Percentiles rank a stretch among this genome's conserved stretches.
Conservation (phyloP, 805 yeast species). For the Yarrowia divulgata region DNA sequence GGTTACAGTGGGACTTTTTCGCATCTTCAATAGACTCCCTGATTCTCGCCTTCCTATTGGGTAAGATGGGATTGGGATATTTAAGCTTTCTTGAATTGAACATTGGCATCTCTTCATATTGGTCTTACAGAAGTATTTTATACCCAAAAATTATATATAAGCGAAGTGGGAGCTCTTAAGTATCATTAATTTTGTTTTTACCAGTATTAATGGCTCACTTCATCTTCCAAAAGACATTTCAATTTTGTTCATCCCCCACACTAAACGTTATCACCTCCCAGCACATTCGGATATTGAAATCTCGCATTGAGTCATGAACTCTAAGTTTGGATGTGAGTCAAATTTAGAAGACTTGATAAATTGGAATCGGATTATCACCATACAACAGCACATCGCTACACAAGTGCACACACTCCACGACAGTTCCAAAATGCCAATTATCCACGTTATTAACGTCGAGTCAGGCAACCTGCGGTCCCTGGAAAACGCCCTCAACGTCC, state of each 20-base stretch:
- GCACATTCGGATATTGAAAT: slow-evolving; percentile 5
- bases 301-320: slow-evolving; percentile 20
- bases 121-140: too few species aligned
- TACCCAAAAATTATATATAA: too few species aligned
- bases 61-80: background rate
- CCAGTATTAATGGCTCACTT: too few species aligned
- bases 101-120: too few species aligned
- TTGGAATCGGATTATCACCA: background rate
- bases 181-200: too few species aligned
- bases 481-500: slow-evolving; percentile 78
- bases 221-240: too few species aligned
- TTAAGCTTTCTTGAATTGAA: too few species aligned
- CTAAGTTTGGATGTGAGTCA: background rate
- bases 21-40: too few species aligned
- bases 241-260: background rate
- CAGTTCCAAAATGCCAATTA: background rate
- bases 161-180: too few species aligned
- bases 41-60: background rate
- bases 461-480: slow-evolving; percentile 93
- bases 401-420: background rate
- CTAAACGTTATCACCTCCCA: background rate
- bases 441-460: slow-evolving; percentile 84
- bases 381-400: background rate
- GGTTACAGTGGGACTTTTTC: too few species aligned
- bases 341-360: background rate